Conservation (phyloP, 2,329 filamentous ascomycete genomes). For the Xylogone sp. region DNA sequence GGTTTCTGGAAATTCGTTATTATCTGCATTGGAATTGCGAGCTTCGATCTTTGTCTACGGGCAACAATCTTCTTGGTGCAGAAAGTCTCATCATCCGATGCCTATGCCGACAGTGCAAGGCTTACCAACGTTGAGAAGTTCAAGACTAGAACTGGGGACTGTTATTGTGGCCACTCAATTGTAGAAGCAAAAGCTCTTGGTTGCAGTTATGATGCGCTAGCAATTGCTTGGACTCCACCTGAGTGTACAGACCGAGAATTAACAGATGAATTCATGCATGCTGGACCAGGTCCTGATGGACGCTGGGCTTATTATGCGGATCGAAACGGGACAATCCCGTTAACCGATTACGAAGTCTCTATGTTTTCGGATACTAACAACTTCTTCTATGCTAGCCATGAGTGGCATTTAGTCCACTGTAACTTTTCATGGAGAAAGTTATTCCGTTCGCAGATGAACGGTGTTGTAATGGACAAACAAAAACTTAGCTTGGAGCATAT, state of each 20-base stretch:
- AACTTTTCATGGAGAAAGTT: slow-evolving; percentile 31
- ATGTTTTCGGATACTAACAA: slow-evolving; percentile 15
- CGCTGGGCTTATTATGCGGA: slow-evolving; percentile 31
- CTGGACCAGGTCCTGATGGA: slow-evolving; percentile 26
- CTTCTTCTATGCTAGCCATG: slow-evolving; percentile 15
- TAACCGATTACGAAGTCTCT: slow-evolving; percentile 14
- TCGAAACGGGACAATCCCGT: slow-evolving; percentile 14
- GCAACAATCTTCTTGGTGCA: too few relatives aligned
- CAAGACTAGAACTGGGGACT: too few relatives aligned
- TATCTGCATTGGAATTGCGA: too few relatives aligned
- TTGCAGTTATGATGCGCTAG: too few relatives aligned
- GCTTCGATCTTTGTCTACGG: too few relatives aligned
- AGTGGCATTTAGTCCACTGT: slow-evolving; percentile 31
- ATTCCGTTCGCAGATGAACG: slow-evolving; percentile 9
- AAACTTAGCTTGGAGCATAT: too few relatives aligned
- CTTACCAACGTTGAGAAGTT: too few relatives aligned
- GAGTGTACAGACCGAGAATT: slow-evolving; percentile 31
- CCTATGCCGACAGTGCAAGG: too few relatives aligned
- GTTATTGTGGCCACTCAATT: too few relatives aligned
- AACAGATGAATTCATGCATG: slow-evolving; percentile 27
- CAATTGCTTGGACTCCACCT: slow-evolving; percentile 31
- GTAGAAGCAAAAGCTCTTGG: too few relatives aligned
- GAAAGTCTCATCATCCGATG: too few relatives aligned
- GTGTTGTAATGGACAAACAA: not conserved
- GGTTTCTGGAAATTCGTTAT: too few relatives aligned